A percentile compares a stretch with the other conserved stretches of the same genome.
Conservation (phyloP, 371 early-diverging fungal genomes). For the Zopfochytrium polystomum region DNA sequence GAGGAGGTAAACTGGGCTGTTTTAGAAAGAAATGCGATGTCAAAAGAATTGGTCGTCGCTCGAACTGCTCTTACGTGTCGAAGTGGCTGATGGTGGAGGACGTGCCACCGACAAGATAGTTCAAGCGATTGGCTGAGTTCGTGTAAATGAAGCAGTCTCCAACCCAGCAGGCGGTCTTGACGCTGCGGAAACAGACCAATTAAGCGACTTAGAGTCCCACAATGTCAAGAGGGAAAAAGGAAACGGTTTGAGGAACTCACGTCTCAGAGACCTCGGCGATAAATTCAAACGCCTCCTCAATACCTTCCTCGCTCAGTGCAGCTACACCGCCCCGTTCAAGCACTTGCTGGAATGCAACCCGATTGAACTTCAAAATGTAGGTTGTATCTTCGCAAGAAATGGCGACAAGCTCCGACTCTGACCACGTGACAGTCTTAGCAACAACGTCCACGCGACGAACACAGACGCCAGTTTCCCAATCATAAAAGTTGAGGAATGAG, state of each 20-base stretch:
- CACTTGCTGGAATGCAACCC: slow-evolving; percentile 74
- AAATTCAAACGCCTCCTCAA: slow-evolving; percentile 94
- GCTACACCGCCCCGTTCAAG: slow-evolving; percentile 63
- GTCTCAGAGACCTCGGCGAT: slow-evolving; percentile 85
- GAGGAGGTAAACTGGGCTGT: slow-evolving; percentile 78
- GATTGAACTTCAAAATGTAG: slow-evolving; percentile 87
- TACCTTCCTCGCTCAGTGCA: slow-evolving; percentile 85
- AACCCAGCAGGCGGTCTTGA: slow-evolving; percentile 93
- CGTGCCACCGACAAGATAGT: slow-evolving; percentile 91
- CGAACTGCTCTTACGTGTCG: slow-evolving; percentile 56
- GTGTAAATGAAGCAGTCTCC: slow-evolving; percentile 98
- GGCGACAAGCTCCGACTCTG: slow-evolving; percentile 87
- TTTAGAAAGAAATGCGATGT: neutral
- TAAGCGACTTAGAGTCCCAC: neutral
- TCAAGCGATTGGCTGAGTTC: slow-evolving; percentile 82
- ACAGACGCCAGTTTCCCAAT: slow-evolving; percentile 90
- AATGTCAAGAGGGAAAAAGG: no score
- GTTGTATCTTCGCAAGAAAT: slow-evolving; percentile 89
- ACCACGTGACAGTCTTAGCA: slow-evolving; percentile 86
- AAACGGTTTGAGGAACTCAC: no score
- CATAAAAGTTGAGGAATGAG: slow-evolving; percentile 87
- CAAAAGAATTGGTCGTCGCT: slow-evolving; percentile 3
- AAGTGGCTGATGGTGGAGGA: slow-evolving; percentile 91
- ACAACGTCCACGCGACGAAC: slow-evolving; percentile 94
- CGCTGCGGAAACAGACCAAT: slow-evolving; percentile 37